phyloP scores from a whole-genome alignment of 2,329 filamentous ascomycete species.

The Chaetomiaceae sp. region DNA sequence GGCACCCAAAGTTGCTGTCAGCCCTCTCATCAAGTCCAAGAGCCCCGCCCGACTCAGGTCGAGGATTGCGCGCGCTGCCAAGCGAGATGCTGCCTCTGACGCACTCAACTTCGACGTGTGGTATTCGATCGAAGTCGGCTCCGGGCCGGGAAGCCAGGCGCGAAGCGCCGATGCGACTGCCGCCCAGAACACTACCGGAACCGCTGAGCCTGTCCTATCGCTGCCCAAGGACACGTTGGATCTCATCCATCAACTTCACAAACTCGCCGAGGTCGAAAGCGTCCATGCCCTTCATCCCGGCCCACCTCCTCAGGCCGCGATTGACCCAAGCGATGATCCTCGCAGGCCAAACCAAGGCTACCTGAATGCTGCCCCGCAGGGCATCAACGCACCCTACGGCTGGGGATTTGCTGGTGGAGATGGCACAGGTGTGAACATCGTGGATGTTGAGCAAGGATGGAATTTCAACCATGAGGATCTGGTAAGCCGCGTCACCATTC shows the following conservation, averaged over 20 bases:
- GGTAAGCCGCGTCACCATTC: not conserved
- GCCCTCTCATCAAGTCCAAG: not conserved
- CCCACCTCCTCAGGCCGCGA: conserved; percentile 5
- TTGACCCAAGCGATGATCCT: conserved; percentile 16
- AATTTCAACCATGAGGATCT: conserved; percentile 21
- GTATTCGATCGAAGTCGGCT: conserved; percentile 10
- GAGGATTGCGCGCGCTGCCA: not conserved
- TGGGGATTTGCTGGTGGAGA: conserved; percentile 20
- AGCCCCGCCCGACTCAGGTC: not conserved
- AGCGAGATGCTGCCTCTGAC: not conserved
- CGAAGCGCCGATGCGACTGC: not conserved
- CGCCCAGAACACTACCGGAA: not conserved
- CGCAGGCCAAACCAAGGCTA: conserved; percentile 16
- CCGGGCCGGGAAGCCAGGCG: not conserved
- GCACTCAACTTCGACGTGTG: conserved; percentile 12
- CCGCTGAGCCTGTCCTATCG: not conserved
- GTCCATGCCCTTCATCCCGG: conserved; percentile 7
- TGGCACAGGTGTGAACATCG: conserved; percentile 13
- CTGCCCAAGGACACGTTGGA: conserved; percentile 1
- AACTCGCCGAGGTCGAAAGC: conserved; percentile 3
- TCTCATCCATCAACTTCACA: conserved; percentile 10
- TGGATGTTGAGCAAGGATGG: conserved; percentile 21
- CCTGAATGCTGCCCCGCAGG: conserved; percentile 11
- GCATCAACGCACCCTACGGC: conserved; percentile 19
- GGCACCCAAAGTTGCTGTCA: not conserved